Evolutionary conservation across 345 rosid genomes (phyloP).

Genomic region (Citrus mangshanensis): DNA sequence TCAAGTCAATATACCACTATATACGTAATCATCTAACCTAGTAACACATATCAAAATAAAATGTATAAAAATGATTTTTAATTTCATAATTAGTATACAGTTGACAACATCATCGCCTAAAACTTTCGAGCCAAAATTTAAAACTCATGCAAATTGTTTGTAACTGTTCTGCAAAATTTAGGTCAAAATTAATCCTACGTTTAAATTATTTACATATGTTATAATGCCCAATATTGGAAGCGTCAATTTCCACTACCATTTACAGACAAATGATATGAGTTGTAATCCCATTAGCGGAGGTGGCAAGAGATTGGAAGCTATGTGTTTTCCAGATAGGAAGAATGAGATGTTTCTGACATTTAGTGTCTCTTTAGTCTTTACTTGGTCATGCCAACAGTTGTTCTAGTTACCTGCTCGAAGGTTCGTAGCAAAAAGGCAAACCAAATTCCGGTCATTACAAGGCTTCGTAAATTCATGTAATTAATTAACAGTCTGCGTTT

Average conservation of each 20-base stretch:
- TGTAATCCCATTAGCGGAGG: background rate
- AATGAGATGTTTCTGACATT: constrained; percentile 14
- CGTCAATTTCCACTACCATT: background rate
- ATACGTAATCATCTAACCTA: background rate
- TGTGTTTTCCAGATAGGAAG: constrained; percentile 16
- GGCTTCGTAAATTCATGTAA: background rate
- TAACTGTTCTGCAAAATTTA: background rate
- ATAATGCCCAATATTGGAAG: background rate
- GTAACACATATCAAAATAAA: background rate
- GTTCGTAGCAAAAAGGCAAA: background rate
- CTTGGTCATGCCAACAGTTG: background rate
- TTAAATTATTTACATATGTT: no score
- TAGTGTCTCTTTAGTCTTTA: background rate
- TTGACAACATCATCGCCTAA: background rate
- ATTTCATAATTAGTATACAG: background rate
- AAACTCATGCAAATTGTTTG: background rate
- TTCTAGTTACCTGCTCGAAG: background rate
- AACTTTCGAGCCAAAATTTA: no score
- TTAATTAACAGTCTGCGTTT: background rate
- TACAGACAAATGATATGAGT: constrained; percentile 6
- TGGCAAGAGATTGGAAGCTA: constrained; percentile 5
- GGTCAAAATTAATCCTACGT: no score
- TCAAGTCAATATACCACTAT: background rate
- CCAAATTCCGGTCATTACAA: background rate
- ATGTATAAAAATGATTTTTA: background rate